phyloP scores from a whole-genome alignment of 805 yeast genomes.

The Candida odintsovae region DNA sequence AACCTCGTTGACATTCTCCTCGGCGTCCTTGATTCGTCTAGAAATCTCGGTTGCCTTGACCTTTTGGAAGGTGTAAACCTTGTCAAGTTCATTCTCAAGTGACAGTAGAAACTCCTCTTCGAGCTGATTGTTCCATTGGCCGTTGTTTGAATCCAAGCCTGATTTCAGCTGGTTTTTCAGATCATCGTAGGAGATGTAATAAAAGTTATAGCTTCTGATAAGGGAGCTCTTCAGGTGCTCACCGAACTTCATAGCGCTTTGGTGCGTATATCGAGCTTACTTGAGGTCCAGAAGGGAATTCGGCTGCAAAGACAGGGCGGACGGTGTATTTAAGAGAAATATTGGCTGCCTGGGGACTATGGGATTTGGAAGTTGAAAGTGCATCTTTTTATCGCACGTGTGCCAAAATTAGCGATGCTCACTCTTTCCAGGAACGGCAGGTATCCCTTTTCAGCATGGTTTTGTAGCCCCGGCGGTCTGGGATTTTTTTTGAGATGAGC shows the following conservation, averaged over 20 bases:
- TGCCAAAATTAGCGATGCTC: background rate
- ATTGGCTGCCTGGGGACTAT: background rate
- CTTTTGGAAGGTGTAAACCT: slow-evolving; percentile 86
- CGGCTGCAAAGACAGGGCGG: too few species aligned
- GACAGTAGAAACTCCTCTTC: slow-evolving; percentile 75
- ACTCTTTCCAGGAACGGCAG: background rate
- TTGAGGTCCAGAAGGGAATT: too few species aligned
- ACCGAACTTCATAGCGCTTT: slow-evolving; percentile 99
- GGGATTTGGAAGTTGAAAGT: background rate
- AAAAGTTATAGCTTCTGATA: slow-evolving; percentile 84
- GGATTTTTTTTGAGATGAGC: background rate
- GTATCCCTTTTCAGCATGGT: background rate
- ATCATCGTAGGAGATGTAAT: slow-evolving; percentile 89
- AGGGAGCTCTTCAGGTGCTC: slow-evolving; percentile 86
- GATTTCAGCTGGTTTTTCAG: slow-evolving; percentile 75
- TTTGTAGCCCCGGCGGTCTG: background rate
- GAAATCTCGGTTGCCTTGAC: slow-evolving; percentile 82
- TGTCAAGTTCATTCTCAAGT: slow-evolving; percentile 82
- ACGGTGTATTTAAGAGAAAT: background rate
- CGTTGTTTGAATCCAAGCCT: slow-evolving; percentile 50
- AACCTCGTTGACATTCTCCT: slow-evolving; percentile 61
- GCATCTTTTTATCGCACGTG: background rate
- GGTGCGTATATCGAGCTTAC: too few species aligned
- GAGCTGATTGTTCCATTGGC: slow-evolving; percentile 65
- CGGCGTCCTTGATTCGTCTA: slow-evolving; percentile 80